These are phyloP conservation scores for Pythium coloratum DNA, from an alignment of 352 stramenopile genomes.

Conservation along the genomic window DNA sequence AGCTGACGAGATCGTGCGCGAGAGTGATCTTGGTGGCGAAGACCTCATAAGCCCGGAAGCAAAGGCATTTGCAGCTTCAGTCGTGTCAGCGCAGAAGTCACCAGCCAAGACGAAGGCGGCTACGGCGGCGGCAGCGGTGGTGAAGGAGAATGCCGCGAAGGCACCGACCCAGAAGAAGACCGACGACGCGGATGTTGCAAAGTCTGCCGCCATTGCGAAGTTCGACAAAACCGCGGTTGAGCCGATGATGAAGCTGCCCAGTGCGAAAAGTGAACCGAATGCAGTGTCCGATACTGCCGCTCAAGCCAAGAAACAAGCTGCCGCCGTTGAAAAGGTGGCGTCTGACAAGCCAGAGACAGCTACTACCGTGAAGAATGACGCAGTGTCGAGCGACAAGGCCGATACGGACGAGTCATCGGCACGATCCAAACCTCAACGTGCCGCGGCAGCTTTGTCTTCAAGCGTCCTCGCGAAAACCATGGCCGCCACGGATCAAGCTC, in stretches of 20 bases:
- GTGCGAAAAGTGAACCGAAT: not conserved
- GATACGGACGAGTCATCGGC: not conserved
- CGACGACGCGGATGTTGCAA: not conserved
- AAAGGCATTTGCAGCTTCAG: conserved; percentile 10
- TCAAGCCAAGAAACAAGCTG: not conserved
- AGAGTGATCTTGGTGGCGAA: conserved; percentile 36
- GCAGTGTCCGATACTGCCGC: not conserved
- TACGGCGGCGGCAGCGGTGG: not conserved
- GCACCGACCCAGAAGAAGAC: not conserved
- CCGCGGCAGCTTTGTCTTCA: not conserved
- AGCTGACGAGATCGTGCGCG: conserved; percentile 56
- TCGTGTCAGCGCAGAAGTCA: conserved; percentile 8
- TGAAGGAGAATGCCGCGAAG: not conserved
- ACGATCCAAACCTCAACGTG: not conserved
- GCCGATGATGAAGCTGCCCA: not conserved
- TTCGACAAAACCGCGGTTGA: not conserved
- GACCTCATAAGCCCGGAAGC: conserved; percentile 30
- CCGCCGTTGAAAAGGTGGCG: not conserved
- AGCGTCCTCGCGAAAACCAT: conserved; percentile 4
- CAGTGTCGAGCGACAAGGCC: not conserved
- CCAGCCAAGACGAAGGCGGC: conserved; percentile 1
- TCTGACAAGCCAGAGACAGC: not conserved
- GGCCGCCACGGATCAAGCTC: not conserved
- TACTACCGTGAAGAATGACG: not conserved
- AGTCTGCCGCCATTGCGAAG: not conserved